phyloP scores from a whole-genome alignment of 208 protist genomes.

The Leishmania major region DNA sequence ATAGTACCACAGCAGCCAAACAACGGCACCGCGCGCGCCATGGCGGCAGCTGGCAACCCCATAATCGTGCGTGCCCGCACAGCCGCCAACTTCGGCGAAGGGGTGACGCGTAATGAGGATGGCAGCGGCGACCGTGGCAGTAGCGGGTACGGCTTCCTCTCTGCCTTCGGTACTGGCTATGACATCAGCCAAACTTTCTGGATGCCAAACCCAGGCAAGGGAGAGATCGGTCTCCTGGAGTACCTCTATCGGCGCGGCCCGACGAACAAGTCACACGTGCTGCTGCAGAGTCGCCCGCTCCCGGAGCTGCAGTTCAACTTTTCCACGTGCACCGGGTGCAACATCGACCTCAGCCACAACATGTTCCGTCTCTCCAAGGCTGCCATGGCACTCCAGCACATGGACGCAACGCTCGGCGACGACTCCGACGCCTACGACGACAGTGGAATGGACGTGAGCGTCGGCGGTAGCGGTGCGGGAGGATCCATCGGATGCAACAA shows the following conservation, averaged over 20 bases:
- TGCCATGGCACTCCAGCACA: constrained; percentile 68
- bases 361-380: constrained; percentile 80
- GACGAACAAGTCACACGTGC: constrained; percentile 52
- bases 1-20: constrained; percentile 38
- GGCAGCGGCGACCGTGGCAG: neutral
- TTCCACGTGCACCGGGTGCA: constrained; percentile 65
- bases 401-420: constrained; percentile 58
- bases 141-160: constrained; percentile 8
- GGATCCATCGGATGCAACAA: neutral
- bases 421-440: constrained; percentile 4
- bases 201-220: constrained; percentile 54
- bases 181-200: constrained; percentile 70
- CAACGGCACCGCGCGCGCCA: constrained; percentile 44
- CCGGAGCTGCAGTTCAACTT: constrained; percentile 81
- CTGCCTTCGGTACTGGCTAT: constrained; percentile 25
- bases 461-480: neutral
- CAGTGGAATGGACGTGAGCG: neutral
- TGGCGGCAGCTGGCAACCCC: constrained; percentile 57
- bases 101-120: constrained; percentile 3
- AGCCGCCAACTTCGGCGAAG: constrained; percentile 29
- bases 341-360: constrained; percentile 82
- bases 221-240: constrained; percentile 75
- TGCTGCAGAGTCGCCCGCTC: constrained; percentile 72
- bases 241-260: constrained; percentile 53
- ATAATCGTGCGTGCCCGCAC: constrained; percentile 66